Percentiles rank a stretch among this genome's conserved stretches.
phyloP scores from a whole-genome alignment of 2,329 filamentous ascomycete genomes.

The Colletotrichum cordylinicola region DNA sequence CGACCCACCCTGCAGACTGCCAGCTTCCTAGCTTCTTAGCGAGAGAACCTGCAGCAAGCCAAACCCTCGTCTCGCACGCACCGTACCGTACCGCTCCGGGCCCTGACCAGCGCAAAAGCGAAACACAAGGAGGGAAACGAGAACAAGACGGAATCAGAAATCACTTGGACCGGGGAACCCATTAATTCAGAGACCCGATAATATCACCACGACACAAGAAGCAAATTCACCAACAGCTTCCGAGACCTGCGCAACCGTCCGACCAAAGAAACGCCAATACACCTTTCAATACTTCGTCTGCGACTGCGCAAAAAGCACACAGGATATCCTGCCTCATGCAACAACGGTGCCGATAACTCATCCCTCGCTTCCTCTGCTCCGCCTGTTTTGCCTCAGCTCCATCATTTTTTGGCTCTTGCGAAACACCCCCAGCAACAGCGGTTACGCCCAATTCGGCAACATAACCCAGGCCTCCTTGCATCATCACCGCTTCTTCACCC shows the following conservation, averaged over 20 bases:
- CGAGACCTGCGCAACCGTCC: slow-evolving; percentile 25
- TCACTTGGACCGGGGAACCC: neutral
- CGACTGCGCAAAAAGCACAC: slow-evolving; percentile 4
- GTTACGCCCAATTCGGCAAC: slow-evolving; percentile 39
- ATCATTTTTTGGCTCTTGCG: slow-evolving; percentile 25
- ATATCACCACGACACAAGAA: slow-evolving; percentile 8
- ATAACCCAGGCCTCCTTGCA: slow-evolving; percentile 27
- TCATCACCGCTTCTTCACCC: slow-evolving; percentile 24
- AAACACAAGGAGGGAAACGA: neutral
- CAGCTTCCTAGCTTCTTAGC: slow-evolving; percentile 5
- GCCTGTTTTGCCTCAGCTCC: slow-evolving; percentile 26
- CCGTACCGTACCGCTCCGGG: neutral
- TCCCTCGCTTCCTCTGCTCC: slow-evolving; percentile 27
- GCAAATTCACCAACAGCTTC: slow-evolving; percentile 12
- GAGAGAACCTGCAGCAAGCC: slow-evolving; percentile 18
- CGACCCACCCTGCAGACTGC: slow-evolving; percentile 15
- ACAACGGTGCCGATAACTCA: slow-evolving; percentile 29
- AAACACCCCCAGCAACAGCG: slow-evolving; percentile 38
- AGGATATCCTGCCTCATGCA: slow-evolving; percentile 10
- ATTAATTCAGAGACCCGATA: slow-evolving; percentile 20
- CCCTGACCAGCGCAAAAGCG: neutral
- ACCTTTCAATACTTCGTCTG: neutral
- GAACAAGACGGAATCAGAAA: neutral
- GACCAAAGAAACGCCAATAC: neutral
- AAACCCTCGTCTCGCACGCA: slow-evolving; percentile 1